These are phyloP conservation scores for Solanum appendiculatum DNA, from an alignment of 257 asterid genomes.

Conservation along the genomic window DNA sequence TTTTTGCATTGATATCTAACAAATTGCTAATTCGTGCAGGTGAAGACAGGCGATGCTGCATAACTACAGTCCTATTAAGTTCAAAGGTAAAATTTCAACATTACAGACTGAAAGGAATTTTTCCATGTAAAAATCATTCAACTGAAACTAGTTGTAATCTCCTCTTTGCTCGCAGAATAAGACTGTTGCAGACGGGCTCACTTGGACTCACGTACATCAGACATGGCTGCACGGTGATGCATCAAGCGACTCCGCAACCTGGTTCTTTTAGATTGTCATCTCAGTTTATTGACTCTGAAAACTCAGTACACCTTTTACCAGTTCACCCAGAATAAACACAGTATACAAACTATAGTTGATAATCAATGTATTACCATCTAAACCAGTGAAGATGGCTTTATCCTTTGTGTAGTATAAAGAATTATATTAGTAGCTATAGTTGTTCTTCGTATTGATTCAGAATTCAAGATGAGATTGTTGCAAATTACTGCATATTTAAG, in stretches of 20 bases:
- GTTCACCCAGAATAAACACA: background rate
- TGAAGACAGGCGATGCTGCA: conserved; percentile 42
- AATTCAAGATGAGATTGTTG: background rate
- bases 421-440: background rate
- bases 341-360: background rate
- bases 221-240: conserved; percentile 71
- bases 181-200: conserved; percentile 61
- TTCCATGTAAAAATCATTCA: background rate
- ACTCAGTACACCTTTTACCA: background rate
- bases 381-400: conserved; percentile 1
- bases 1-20: background rate
- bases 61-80: conserved; percentile 50
- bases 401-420: background rate
- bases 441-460: background rate
- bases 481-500: background rate
- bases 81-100: conserved; percentile 47
- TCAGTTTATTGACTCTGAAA: background rate
- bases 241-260: conserved; percentile 22
- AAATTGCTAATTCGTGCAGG: conserved; percentile 32
- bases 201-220: conserved; percentile 74
- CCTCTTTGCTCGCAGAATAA: conserved; percentile 33
- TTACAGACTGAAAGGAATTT: background rate
- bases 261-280: conserved; percentile 36
- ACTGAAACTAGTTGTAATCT: background rate
- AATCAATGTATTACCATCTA: background rate